phyloP scores from a whole-genome alignment of 2,329 filamentous ascomycete species.

The Aciculosporium take region DNA sequence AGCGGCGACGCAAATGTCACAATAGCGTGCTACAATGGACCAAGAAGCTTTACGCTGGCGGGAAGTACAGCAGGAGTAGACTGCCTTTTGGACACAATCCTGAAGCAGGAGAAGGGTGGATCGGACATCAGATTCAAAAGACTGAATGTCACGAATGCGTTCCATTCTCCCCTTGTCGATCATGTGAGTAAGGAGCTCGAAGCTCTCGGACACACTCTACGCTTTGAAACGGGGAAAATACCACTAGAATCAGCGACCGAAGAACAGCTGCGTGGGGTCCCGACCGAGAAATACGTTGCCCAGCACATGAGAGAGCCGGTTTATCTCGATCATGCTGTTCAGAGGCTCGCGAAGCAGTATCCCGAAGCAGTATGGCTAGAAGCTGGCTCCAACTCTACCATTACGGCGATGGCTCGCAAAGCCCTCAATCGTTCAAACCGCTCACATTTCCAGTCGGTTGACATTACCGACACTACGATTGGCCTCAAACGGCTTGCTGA shows the following conservation, averaged over 20 bases:
- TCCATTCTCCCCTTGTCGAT: conserved; percentile 30
- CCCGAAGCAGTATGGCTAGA: conserved; percentile 21
- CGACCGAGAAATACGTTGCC: conserved; percentile 11
- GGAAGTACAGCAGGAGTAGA: conserved; percentile 14
- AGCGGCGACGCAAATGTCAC: conserved; percentile 2
- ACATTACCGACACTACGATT: conserved; percentile 1
- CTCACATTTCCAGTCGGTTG: conserved; percentile 1
- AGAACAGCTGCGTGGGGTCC: neutral
- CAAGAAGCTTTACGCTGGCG: conserved; percentile 26
- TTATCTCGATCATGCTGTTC: conserved; percentile 27
- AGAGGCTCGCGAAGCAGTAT: conserved; percentile 19
- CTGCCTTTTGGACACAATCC: neutral
- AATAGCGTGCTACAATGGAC: conserved; percentile 35
- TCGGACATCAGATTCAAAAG: conserved; percentile 18
- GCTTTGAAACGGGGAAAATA: conserved; percentile 2
- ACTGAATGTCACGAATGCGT: conserved; percentile 31
- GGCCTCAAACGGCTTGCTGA: conserved; percentile 10
- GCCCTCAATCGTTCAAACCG: conserved; percentile 8
- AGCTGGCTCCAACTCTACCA: conserved; percentile 24
- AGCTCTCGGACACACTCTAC: conserved; percentile 10
- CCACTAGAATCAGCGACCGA: conserved; percentile 6
- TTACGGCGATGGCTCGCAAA: conserved; percentile 19
- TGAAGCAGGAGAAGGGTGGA: neutral
- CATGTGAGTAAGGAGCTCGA: conserved; percentile 15
- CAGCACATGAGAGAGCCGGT: conserved; percentile 29